A percentile compares a stretch with the other conserved stretches of the same genome.
phyloP scores from a whole-genome alignment of 2,329 filamentous ascomycete species.

The Trichoderma hamatum region DNA sequence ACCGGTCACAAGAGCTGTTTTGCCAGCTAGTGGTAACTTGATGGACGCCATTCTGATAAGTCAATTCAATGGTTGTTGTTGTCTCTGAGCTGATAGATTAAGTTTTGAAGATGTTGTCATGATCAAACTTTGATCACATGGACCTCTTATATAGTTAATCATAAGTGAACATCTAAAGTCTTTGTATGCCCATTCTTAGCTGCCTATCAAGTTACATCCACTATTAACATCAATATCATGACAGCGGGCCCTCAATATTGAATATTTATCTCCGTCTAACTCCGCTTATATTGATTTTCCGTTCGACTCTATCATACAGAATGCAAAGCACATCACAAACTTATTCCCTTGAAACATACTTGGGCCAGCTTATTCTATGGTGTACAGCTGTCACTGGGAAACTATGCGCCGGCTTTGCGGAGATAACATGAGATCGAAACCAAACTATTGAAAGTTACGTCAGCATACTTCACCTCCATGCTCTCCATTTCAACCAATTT shows the following conservation, averaged over 20 bases:
- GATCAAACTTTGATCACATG: neutral
- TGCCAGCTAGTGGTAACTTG: neutral
- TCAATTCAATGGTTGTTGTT: neutral
- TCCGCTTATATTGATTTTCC: neutral
- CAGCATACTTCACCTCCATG: neutral
- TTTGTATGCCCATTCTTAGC: neutral
- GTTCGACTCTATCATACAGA: neutral
- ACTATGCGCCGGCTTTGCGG: neutral
- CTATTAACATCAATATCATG: neutral
- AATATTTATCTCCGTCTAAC: neutral
- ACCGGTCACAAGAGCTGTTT: slow-evolving; percentile 11
- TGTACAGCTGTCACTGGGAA: too few relatives aligned
- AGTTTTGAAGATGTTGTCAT: neutral
- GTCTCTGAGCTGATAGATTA: neutral
- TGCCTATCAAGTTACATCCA: neutral
- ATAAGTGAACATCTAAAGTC: neutral
- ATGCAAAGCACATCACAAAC: neutral
- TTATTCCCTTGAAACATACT: neutral
- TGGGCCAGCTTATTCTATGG: too few relatives aligned
- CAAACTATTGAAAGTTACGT: neutral
- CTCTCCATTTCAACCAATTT: neutral
- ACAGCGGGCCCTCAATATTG: neutral
- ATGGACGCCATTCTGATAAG: neutral
- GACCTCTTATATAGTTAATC: neutral
- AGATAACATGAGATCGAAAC: slow-evolving; percentile 1